Evolutionary conservation across 495 filamentous ascomycete genomes (phyloP).

Genomic region (Aspergillus sparsus): DNA sequence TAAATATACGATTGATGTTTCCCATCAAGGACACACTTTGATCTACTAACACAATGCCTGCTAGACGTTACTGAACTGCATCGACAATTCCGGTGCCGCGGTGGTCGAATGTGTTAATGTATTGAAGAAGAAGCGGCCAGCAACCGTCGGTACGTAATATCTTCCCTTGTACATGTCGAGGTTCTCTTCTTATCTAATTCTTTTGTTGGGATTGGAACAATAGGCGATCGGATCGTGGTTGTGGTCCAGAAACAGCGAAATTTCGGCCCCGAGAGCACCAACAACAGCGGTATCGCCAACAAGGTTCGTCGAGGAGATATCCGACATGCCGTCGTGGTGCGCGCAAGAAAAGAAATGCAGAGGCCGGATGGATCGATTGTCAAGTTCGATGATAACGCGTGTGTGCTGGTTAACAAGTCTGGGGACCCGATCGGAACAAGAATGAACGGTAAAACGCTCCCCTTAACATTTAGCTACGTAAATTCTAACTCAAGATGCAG

Average conservation of each 20-base stretch:
- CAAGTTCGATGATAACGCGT: conserved; percentile 96
- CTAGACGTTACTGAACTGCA: conserved; percentile 97
- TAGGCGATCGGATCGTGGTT: conserved; percentile 95
- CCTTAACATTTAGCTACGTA: background rate
- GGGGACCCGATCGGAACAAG: conserved; percentile 94
- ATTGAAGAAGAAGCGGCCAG: conserved; percentile 83
- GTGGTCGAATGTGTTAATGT: conserved; percentile 95
- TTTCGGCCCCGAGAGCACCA: conserved; percentile 64
- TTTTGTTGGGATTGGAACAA: background rate
- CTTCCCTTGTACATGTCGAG: conserved; percentile 1
- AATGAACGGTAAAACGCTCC: conserved; percentile 64
- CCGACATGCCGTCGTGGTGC: conserved; percentile 92
- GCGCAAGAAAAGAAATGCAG: conserved; percentile 82
- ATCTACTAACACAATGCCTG: conserved; percentile 10
- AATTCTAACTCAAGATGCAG: conserved; percentile 43
- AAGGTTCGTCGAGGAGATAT: conserved; percentile 98
- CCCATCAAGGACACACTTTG: too few species aligned
- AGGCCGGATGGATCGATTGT: conserved; percentile 85
- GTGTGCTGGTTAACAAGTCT: conserved; percentile 94
- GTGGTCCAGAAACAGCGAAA: conserved; percentile 94
- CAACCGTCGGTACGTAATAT: conserved; percentile 75
- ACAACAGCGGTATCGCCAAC: conserved; percentile 65
- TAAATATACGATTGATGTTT: too few species aligned
- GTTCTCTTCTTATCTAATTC: background rate
- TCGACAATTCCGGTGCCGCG: conserved; percentile 99